Base-by-base conservation (phyloP, 495 filamentous ascomycete species). In the Penicillium arizonense region DNA sequence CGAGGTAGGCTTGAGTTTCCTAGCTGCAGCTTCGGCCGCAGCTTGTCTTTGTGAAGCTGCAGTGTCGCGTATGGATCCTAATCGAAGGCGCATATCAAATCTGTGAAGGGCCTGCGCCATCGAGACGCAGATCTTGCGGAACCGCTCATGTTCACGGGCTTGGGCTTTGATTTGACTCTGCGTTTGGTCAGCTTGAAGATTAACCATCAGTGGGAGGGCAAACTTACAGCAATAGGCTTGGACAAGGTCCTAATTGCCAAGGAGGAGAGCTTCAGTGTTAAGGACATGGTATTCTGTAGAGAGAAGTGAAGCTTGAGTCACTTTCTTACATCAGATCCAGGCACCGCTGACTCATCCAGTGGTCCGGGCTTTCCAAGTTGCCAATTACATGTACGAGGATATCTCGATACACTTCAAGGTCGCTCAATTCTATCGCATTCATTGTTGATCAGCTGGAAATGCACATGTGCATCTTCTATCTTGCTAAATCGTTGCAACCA, bases 131-230 rank as follows among this genome's bases (percentile, higher is more conserved):
- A 83, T 23, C n/a, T 71, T 71, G 14, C 95, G 89, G 73, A 97
- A 99, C 14, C 84, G 77, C 41, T 91, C 89, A 75, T 97, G 95
- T 64, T 99, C 95, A 59, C 88, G 89, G 13, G 94, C 95, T 78
- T 97, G 92, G 21, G 78, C 80, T 72, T 96, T 97, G 73, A 99
- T 96, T 67, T 82, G 84, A 67, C 90, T 96, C 94, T 98, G 68
- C 11, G 18, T 13, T 23, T 7, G 38, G 56, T 71, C 48, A 77
- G 71, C 62, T 66, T 82, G 69, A 52, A 76, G 72, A 8, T 73
- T 56, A 75, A 24, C 44, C 11, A 24, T 7, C 14, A 9, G 36
- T 5, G 44, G 10, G 38, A 63, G 30, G 35, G 43, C 12, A 21
- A 24, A 65, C 82, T 46, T 75, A 89, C 87, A 45, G 83, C 87